These are phyloP conservation scores for Elsinoe necatrix DNA, from an alignment of 2,329 filamentous ascomycete genomes.

Conservation along the genomic window DNA sequence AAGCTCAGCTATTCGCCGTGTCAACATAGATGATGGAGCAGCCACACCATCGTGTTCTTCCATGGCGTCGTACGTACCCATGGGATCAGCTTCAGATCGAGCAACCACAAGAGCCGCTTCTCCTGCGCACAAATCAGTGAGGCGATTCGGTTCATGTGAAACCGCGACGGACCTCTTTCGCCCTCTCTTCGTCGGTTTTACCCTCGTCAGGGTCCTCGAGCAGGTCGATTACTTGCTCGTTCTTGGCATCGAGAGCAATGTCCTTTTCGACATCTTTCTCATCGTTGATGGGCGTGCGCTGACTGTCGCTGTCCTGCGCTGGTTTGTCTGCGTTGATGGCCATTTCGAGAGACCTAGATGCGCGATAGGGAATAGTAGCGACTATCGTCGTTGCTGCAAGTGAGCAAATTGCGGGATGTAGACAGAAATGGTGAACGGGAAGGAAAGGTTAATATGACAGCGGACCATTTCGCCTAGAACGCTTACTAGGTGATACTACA, in stretches of 20 bases:
- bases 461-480: background rate
- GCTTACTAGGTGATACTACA: background rate
- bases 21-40: background rate
- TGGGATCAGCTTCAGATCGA: constrained; percentile 54
- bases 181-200: constrained; percentile 54
- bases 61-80: constrained; percentile 34
- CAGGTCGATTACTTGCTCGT: constrained; percentile 16
- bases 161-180: constrained; percentile 26
- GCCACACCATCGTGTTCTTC: too few species aligned
- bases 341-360: background rate
- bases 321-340: background rate
- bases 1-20: constrained; percentile 48
- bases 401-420: background rate
- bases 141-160: too few species aligned
- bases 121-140: too few species aligned
- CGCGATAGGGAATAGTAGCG: too few species aligned
- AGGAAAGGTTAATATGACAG: background rate
- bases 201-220: constrained; percentile 54
- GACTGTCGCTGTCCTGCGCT: constrained; percentile 6
- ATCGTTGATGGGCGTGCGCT: constrained; percentile 17
- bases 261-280: constrained; percentile 20
- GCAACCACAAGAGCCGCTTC: constrained; percentile 52
- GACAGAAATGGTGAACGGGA: background rate
- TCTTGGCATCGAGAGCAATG: background rate
- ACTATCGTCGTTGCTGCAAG: background rate